Percentiles rank a stretch among this genome's conserved stretches.
These are phyloP conservation scores for Ceratocystis colombiana DNA, from an alignment of 2,329 filamentous ascomycete species.

Conservation along the genomic window DNA sequence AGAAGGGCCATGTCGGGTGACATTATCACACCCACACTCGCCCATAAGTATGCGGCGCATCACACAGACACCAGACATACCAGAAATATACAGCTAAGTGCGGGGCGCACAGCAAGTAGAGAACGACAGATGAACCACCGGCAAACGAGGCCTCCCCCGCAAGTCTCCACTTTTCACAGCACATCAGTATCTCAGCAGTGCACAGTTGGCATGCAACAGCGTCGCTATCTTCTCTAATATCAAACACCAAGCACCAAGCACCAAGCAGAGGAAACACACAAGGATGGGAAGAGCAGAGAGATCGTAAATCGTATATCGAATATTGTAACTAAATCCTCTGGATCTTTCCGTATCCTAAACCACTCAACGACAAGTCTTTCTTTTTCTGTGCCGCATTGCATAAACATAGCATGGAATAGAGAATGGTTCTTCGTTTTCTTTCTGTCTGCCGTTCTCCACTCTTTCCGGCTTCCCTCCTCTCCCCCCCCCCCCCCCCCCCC, in stretches of 20 bases:
- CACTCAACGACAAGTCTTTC: not conserved
- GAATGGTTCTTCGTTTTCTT: too few relatives aligned
- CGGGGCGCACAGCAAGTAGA: too few relatives aligned
- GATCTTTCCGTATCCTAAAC: not conserved
- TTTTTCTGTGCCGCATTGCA: not conserved
- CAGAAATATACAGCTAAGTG: not conserved
- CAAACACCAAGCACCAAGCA: not conserved
- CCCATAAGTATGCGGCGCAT: not conserved
- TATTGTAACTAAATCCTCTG: not conserved
- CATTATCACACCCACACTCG: not conserved
- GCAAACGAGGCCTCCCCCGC: not conserved
- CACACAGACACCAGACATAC: not conserved
- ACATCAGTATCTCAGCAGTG: too few relatives aligned
- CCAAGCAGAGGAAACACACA: not conserved
- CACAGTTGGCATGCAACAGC: too few relatives aligned
- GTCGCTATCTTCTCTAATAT: not conserved
- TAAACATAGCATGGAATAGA: too few relatives aligned
- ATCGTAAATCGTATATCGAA: not conserved
- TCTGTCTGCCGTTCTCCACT: not conserved
- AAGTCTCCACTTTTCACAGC: not conserved
- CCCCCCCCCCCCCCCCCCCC: not conserved
- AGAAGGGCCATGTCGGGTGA: not conserved
- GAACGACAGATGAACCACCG: not conserved
- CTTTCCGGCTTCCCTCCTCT: not conserved
- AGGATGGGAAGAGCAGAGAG: not conserved